These are phyloP conservation scores for Aspergillus avenaceus DNA, from an alignment of 495 filamentous ascomycete species.

Conservation along the genomic window DNA sequence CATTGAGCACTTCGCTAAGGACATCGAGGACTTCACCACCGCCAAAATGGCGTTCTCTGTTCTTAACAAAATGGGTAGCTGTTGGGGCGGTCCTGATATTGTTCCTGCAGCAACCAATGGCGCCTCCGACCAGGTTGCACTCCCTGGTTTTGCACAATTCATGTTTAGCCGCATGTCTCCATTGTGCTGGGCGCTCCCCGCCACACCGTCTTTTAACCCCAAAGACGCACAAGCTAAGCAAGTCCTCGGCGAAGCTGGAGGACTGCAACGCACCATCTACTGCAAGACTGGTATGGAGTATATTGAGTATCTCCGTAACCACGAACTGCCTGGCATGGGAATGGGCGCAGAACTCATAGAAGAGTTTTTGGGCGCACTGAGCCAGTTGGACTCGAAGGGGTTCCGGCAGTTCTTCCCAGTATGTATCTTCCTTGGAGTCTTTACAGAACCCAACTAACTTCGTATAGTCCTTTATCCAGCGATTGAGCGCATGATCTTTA, in stretches of 20 bases:
- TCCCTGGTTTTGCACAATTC: constrained; percentile 91
- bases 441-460: constrained; percentile 7
- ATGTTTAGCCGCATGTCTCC: constrained; percentile 85
- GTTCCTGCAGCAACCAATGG: constrained; percentile 49
- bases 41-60: constrained; percentile 83
- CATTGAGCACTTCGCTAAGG: constrained; percentile 77
- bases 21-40: constrained; percentile 67
- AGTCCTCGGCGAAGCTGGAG: constrained; percentile 79
- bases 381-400: constrained; percentile 45
- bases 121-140: constrained; percentile 40
- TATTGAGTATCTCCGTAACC: constrained; percentile 48
- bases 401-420: constrained; percentile 55
- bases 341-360: constrained; percentile 48
- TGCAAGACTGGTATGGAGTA: constrained; percentile 72
- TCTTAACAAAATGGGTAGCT: constrained; percentile 68
- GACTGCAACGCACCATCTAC: constrained; percentile 81
- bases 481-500: constrained; percentile 39
- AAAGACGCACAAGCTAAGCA: constrained; percentile 81
- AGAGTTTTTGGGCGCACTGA: constrained; percentile 53
- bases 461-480: constrained; percentile 43
- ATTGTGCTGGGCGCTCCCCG: constrained; percentile 80
- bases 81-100: constrained; percentile 82
- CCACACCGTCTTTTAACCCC: constrained; percentile 68
- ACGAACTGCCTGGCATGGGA: constrained; percentile 51
- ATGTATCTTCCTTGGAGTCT: constrained; percentile 10